Conservation (phyloP, 1,284 basidiomycete genomes). For the Albatrellus sp. region DNA sequence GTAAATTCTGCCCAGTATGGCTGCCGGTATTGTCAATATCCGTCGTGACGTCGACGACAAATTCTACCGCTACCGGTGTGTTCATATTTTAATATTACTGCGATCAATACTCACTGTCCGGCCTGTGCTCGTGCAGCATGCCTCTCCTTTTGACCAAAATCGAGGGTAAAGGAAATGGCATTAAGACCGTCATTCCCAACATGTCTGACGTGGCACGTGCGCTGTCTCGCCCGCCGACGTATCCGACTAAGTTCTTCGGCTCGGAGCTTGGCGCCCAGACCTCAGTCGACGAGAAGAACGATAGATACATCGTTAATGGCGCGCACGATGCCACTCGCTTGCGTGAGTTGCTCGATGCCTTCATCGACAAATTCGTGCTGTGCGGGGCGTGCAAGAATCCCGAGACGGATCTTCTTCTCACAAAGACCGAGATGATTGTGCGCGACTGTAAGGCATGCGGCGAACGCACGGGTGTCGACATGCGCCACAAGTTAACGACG, state of each 20-base stretch:
- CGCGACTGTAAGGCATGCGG: constrained; percentile 99
- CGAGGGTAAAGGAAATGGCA: constrained; percentile 98
- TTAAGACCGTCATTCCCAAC: constrained; percentile 98
- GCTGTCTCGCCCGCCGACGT: constrained; percentile 87
- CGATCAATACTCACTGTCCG: not conserved
- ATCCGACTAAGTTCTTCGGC: constrained; percentile 99
- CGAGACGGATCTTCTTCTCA: constrained; percentile 92
- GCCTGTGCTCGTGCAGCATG: constrained; percentile 68
- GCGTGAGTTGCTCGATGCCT: constrained; percentile 89
- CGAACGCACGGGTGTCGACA: constrained; percentile 84
- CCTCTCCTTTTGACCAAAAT: constrained; percentile 92
- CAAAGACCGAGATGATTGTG: constrained; percentile 82
- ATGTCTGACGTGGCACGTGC: constrained; percentile 98
- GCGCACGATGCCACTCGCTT: constrained; percentile 89
- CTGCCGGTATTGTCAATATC: constrained; percentile 84
- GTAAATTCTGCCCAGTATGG: constrained; percentile 66
- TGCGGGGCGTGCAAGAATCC: constrained; percentile 99
- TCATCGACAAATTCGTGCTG: constrained; percentile 98
- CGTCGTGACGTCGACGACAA: constrained; percentile 97
- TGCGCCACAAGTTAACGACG: constrained; percentile 94
- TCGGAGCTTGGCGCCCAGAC: constrained; percentile 98
- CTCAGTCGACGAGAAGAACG: constrained; percentile 90
- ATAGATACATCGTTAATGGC: constrained; percentile 98
- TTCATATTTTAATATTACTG: not conserved
- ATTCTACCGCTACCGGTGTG: constrained; percentile 78